A percentile compares a stretch with the other conserved stretches of the same genome.
Conservation (phyloP, 1,139 yeast genomes). For the Kodamaea sp. region DNA sequence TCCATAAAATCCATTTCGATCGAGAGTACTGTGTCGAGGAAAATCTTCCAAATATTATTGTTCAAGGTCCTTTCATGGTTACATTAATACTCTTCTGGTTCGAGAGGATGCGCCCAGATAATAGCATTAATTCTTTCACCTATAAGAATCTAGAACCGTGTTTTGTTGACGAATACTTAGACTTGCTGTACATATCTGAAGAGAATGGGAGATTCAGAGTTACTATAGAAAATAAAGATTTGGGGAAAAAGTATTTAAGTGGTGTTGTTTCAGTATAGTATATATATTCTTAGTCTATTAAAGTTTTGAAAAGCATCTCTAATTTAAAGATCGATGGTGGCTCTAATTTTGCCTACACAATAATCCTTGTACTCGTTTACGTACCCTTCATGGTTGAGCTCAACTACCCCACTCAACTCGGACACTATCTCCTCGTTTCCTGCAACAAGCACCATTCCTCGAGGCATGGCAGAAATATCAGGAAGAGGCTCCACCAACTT, state of each 20-base stretch:
- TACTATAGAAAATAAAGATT: background rate
- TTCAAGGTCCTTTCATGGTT: conserved; percentile 82
- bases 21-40: conserved; percentile 56
- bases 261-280: conserved; percentile 4
- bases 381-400: conserved; percentile 36
- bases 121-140: conserved; percentile 29
- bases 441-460: conserved; percentile 47
- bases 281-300: no score
- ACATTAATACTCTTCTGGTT: conserved; percentile 59
- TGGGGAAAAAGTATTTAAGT: conserved; percentile 9
- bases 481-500: conserved; percentile 38
- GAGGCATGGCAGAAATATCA: conserved; percentile 34
- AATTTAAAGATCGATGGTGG: conserved; percentile 21
- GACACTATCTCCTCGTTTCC: conserved; percentile 45
- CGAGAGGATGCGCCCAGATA: conserved; percentile 18
- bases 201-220: background rate
- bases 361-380: conserved; percentile 44
- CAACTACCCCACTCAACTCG: conserved; percentile 39
- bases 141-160: conserved; percentile 57
- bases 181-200: background rate
- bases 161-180: conserved; percentile 23
- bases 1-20: conserved; percentile 83
- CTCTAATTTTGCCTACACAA: conserved; percentile 28
- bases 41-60: conserved; percentile 59
- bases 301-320: no score